A percentile compares a stretch with the other conserved stretches of the same genome.
Conservation (phyloP, 2,329 filamentous ascomycete genomes). For the Aphanocladium album region DNA sequence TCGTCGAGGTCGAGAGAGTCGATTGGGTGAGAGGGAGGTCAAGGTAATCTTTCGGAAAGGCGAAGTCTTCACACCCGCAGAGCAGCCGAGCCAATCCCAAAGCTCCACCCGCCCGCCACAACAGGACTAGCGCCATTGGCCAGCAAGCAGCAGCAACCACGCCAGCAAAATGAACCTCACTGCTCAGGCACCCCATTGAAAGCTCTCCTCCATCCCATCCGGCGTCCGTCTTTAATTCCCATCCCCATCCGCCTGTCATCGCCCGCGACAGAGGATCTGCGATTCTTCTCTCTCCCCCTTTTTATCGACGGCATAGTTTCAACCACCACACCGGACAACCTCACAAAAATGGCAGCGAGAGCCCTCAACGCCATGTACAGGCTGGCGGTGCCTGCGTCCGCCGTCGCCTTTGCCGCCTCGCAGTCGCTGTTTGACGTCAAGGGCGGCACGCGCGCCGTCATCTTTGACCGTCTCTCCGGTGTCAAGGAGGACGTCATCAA, state of each 20-base stretch:
- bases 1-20: conserved; percentile 9
- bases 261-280: not conserved
- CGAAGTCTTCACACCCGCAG: conserved; percentile 18
- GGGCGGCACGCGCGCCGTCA: conserved; percentile 89
- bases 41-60: conserved; percentile 18
- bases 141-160: not conserved
- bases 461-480: conserved; percentile 90
- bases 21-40: conserved; percentile 7
- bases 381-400: conserved; percentile 66
- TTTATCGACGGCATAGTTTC: not conserved
- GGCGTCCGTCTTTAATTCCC: not conserved
- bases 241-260: conserved; percentile 2
- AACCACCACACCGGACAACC: not conserved
- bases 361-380: conserved; percentile 59
- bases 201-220: conserved; percentile 10
- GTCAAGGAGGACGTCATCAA: conserved; percentile 90
- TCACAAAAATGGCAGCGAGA: conserved; percentile 47
- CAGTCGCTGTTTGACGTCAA: conserved; percentile 94
- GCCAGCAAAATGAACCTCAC: conserved; percentile 9
- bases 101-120: conserved; percentile 10
- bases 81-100: conserved; percentile 6
- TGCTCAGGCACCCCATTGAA: conserved; percentile 9
- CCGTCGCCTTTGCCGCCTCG: conserved; percentile 63
- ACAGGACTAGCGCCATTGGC: conserved; percentile 8
- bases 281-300: not conserved